Evolutionary conservation across 2,329 filamentous ascomycete species (phyloP), one percentile per base, ranked within the genome.

Genomic region (Teratosphaeria destructans): DNA sequence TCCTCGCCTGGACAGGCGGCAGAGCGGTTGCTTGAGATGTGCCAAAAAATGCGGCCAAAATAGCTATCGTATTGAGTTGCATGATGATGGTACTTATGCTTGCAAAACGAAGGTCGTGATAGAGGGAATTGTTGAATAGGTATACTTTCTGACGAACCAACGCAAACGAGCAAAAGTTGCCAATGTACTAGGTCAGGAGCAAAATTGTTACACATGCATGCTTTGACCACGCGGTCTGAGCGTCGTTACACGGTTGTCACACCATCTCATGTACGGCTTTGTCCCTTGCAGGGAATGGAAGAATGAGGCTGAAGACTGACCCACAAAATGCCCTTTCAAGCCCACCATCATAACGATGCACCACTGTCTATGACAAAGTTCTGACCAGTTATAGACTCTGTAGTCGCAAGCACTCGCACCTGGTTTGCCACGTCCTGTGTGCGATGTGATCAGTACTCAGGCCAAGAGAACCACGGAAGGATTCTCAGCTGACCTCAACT

Each of bases 391-490:
- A 78, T 76, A 23, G 76, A 79, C 63, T 71, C 76, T 27, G 73
- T 79, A 58, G 74, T 76, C 2, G 77, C 79, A 29, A 82, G 77
- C 52, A 74, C 74, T 43, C 79, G 70, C 0, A 83, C 80, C 63
- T 82, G 81, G 56, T 81, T 76, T 4, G 81, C 81, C 27, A 81
- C 80, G 60, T 83, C 81, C 71, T 78, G 65, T 78, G 65, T 43
- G 32, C 29, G 23, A 14, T 43, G 16, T 39, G 57, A 43, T 39
- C 37, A 43, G 37, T 43, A 43, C 37, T 12, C 14, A 23, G 57
- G 32, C 19, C 11, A 37, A 29, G n/a, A 5, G n/a, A 43, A 23
- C n/a, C 14, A 26, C 14, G 35, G 43, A 23, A 8, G 8, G 3
- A 19, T 16, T 32, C n/a, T 52, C 16, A 19, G 60, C 63, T 60